Percentiles rank a stretch among this genome's conserved stretches.
phyloP scores from a whole-genome alignment of 2,329 filamentous ascomycete genomes.

The Exophiala alcalophila region DNA sequence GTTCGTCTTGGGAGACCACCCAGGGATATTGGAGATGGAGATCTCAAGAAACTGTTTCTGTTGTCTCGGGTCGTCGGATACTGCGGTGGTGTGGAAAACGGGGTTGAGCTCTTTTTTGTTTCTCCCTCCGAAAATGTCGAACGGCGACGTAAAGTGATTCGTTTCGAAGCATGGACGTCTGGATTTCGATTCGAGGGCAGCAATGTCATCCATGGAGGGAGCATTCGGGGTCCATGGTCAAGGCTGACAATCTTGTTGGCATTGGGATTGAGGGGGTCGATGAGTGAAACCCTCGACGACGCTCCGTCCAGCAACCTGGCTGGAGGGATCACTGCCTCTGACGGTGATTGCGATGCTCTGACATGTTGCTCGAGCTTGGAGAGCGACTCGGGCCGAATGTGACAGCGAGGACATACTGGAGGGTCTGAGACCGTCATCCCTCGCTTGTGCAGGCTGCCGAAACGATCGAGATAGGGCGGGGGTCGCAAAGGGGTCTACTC shows the following conservation, averaged over 20 bases:
- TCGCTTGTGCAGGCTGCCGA: constrained; percentile 20
- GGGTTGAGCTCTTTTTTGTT: constrained; percentile 1
- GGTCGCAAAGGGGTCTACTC: constrained; percentile 26
- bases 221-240: neutral
- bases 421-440: constrained; percentile 24
- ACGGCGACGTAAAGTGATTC: neutral
- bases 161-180: neutral
- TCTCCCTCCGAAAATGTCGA: constrained; percentile 1
- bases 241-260: constrained; percentile 4
- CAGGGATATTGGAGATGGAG: neutral
- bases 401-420: constrained; percentile 26
- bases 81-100: constrained; percentile 15
- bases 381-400: constrained; percentile 19
- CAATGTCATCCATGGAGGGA: constrained; percentile 24
- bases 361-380: constrained; percentile 27
- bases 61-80: neutral
- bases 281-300: constrained; percentile 14
- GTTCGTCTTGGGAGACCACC: neutral
- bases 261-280: constrained; percentile 12
- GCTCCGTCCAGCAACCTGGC: constrained; percentile 6
- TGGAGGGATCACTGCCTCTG: constrained; percentile 1
- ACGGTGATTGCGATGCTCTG: constrained; percentile 4
- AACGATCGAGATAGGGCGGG: constrained; percentile 23
- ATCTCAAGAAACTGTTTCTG: neutral
- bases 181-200: constrained; percentile 13